These are phyloP conservation scores for Volvox africanus DNA, from an alignment of 139 green algal genomes.

Conservation along the genomic window DNA sequence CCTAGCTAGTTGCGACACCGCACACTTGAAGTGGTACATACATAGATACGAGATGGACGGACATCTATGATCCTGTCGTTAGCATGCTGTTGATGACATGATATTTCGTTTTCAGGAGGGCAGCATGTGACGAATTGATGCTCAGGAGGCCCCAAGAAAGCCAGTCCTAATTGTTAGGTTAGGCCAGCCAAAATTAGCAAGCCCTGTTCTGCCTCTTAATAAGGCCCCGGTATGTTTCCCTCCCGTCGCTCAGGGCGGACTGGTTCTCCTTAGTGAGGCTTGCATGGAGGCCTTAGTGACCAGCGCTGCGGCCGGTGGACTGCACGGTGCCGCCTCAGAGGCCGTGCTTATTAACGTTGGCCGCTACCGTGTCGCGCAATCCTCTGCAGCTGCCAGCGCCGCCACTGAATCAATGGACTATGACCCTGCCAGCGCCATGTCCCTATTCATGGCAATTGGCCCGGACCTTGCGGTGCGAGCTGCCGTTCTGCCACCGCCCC, in stretches of 20 bases:
- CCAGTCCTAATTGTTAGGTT: no score
- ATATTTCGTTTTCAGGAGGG: no score
- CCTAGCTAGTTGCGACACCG: no score
- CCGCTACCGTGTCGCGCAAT: background rate
- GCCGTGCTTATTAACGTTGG: constrained; percentile 15
- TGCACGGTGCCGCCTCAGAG: background rate
- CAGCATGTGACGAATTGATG: no score
- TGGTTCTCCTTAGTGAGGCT: constrained; percentile 16
- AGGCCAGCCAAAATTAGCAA: no score
- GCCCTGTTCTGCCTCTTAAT: no score
- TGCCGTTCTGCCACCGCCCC: constrained; percentile 18
- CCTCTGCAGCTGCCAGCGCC: background rate
- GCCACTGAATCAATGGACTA: background rate
- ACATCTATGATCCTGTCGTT: no score
- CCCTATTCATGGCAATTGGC: background rate
- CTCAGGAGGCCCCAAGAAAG: no score
- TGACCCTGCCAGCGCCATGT: background rate
- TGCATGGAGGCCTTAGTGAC: background rate
- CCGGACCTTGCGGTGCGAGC: constrained; percentile 5
- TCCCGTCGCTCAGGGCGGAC: constrained; percentile 13
- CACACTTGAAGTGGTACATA: no score
- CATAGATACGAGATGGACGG: no score
- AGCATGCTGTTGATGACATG: no score
- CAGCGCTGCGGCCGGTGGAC: background rate
- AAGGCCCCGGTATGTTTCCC: no score